A percentile compares a stretch with the other conserved stretches of the same genome.
Conservation (phyloP, 495 filamentous ascomycete species). For the Aspergillus haitiensis region DNA sequence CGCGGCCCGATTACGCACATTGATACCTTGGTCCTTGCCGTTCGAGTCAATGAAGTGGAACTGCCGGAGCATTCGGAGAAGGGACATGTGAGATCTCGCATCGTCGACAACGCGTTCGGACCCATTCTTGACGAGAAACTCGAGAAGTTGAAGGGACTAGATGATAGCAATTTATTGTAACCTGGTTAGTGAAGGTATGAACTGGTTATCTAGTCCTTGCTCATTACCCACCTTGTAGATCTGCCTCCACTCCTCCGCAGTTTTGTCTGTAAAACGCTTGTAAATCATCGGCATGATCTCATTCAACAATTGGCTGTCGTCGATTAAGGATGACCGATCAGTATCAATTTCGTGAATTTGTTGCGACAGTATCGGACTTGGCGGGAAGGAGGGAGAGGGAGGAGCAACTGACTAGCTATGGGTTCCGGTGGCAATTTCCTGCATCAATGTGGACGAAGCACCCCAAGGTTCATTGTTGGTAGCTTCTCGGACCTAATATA, state of each 20-base stretch:
- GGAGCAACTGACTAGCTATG: constrained; percentile 83
- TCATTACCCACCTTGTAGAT: constrained; percentile 77
- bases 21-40: constrained; percentile 97
- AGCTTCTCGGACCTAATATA: constrained; percentile 78
- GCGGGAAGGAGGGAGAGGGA: background rate
- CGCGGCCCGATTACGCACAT: constrained; percentile 94
- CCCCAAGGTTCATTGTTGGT: constrained; percentile 99
- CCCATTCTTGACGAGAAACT: constrained; percentile 97
- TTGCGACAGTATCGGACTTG: constrained; percentile 15
- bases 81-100: constrained; percentile 87
- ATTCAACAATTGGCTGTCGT: constrained; percentile 82
- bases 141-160: constrained; percentile 86
- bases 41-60: constrained; percentile 97
- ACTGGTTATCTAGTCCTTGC: background rate
- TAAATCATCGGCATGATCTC: constrained; percentile 99
- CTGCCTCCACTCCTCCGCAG: constrained; percentile 97
- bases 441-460: constrained; percentile 85
- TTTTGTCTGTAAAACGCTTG: constrained; percentile 97
- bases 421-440: constrained; percentile 97
- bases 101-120: constrained; percentile 98
- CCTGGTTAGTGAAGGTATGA: constrained; percentile 1
- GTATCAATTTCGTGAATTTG: constrained; percentile 8
- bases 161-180: background rate
- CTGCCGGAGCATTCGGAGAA: constrained; percentile 97
- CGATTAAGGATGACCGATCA: constrained; percentile 17